Evolutionary conservation across 2,329 filamentous ascomycete species (phyloP), one percentile per base, ranked within the genome.

Genomic region (Colletotrichum sp.): DNA sequence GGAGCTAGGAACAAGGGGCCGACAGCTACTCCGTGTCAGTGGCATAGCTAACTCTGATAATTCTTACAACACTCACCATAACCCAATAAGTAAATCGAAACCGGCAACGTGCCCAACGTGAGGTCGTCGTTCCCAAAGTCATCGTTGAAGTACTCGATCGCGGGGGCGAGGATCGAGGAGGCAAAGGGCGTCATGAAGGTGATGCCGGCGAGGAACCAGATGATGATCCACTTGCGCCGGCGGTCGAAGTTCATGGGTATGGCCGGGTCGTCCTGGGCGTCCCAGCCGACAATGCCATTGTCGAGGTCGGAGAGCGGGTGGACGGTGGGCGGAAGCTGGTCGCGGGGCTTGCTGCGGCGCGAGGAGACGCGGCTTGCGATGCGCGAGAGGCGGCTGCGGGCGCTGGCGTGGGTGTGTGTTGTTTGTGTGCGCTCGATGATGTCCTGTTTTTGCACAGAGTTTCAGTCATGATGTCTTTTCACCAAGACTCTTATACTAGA

Each of bases 121-220:
- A 81, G 77, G 73, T 85, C 86, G 5, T 80, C 80, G 55, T 86
- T 86, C 57, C 85, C 78, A 70, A 91, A 90, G 32, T 90, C 88
- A 13, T 76, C 76, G 78, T 86, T 86, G 28, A 90, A 81, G 39
- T 83, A 81, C 2, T 76, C 73, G 69, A 90, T 88, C 36, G 88
- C 88, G 4, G 89, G 89, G 2, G 89, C 86, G 22, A 90, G 82
- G 70, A 93, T 93, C 2, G 92, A 92, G 8, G 92, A 93, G 1
- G 92, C 91, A 30, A 94, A 90, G 0, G 92, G 92, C 0, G 92
- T 93, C 80, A 94, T 90, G 78, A 94, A 90, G 10, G 92, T 93
- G 80, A 93, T 93, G 77, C 86, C 84, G 1, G 91, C 88, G 24
- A 94, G 87, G 22, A 91, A 87, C 64, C 87, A 82, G 8, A 90